Evolutionary conservation across 352 stramenopile genomes (phyloP).

Genomic region (Phytophthora chlamydospora): DNA sequence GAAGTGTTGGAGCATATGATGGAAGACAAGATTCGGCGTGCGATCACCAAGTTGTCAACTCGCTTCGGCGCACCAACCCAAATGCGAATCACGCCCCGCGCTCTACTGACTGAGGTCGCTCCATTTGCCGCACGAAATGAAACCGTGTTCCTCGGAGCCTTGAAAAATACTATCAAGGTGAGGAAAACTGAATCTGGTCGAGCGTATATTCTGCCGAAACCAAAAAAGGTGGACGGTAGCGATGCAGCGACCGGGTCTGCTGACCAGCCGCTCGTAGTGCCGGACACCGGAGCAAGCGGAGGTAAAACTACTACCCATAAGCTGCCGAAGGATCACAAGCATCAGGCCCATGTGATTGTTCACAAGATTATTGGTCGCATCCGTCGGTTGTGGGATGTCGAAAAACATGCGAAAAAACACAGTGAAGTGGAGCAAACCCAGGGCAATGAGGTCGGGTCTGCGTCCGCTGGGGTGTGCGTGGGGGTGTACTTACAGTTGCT

Average conservation of each 20-base stretch:
- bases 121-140: slow-evolving; percentile 77
- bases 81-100: slow-evolving; percentile 84
- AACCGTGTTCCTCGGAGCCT: slow-evolving; percentile 72
- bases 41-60: slow-evolving; percentile 76
- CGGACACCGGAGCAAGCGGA: slow-evolving; percentile 29
- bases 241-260: slow-evolving; percentile 11
- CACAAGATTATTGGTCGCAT: slow-evolving; percentile 74
- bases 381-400: slow-evolving; percentile 50
- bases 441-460: slow-evolving; percentile 13
- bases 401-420: slow-evolving; percentile 47
- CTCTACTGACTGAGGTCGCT: slow-evolving; percentile 82
- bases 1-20: slow-evolving; percentile 87
- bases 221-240: slow-evolving; percentile 28
- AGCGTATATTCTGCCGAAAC: slow-evolving; percentile 71
- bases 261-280: slow-evolving; percentile 6
- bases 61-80: slow-evolving; percentile 71
- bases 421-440: slow-evolving; percentile 4
- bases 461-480: slow-evolving; percentile 47
- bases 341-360: slow-evolving; percentile 63
- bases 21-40: slow-evolving; percentile 84
- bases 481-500: slow-evolving; percentile 76
- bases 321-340: slow-evolving; percentile 70
- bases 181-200: slow-evolving; percentile 85
- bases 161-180: slow-evolving; percentile 70
- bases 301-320: slow-evolving; percentile 48